Percentiles rank a stretch among this genome's conserved stretches.
Conservation (phyloP, 2,329 filamentous ascomycete species). For the Cadophora malorum region DNA sequence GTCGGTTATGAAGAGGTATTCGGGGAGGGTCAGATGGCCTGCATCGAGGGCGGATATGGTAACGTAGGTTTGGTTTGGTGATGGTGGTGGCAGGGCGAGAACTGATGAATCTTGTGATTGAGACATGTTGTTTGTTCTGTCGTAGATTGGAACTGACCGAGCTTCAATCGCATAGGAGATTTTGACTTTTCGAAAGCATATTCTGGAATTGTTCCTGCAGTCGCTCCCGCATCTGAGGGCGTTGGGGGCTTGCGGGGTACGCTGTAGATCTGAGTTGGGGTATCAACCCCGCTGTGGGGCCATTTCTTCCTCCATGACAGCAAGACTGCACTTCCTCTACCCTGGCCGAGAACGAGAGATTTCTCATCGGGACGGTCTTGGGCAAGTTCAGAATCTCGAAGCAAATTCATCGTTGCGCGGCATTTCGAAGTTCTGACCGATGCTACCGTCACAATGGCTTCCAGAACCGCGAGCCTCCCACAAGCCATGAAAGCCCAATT, state of each 20-base stretch:
- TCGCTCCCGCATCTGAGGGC: not conserved
- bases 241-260: slow-evolving; percentile 5
- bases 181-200: not conserved
- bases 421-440: not conserved
- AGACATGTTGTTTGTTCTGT: not conserved
- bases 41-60: slow-evolving; percentile 49
- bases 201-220: not conserved
- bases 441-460: slow-evolving; percentile 12
- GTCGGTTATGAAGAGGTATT: slow-evolving; percentile 53
- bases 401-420: not conserved
- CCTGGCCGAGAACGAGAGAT: not conserved
- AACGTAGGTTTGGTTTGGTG: slow-evolving; percentile 39
- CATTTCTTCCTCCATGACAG: not conserved
- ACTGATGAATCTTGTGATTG: slow-evolving; percentile 1
- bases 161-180: not conserved
- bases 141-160: not conserved
- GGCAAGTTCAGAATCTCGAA: not conserved
- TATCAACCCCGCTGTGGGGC: slow-evolving; percentile 12
- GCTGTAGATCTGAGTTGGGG: not conserved
- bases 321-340: not conserved
- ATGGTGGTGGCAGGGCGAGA: slow-evolving; percentile 18
- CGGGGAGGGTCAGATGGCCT: slow-evolving; percentile 54
- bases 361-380: not conserved
- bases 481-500: slow-evolving; percentile 50
- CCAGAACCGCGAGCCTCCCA: slow-evolving; percentile 8